phyloP scores from a whole-genome alignment of 2,329 filamentous ascomycete genomes.

The Trichoderma brevicompactum region DNA sequence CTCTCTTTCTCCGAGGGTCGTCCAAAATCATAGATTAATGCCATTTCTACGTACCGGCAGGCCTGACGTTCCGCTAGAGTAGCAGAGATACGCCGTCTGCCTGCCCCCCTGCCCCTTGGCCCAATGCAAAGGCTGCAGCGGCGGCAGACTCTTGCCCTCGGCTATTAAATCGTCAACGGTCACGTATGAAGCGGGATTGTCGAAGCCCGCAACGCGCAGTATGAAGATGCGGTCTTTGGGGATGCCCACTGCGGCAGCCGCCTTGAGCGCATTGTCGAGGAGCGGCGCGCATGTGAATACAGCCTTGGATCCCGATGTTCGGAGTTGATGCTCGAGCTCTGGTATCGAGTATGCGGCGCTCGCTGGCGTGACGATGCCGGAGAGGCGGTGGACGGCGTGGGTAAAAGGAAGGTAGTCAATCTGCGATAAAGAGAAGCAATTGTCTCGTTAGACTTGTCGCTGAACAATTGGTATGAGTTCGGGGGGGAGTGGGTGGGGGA shows the following conservation, averaged over 20 bases:
- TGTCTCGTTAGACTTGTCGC: not conserved
- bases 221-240: constrained; percentile 69
- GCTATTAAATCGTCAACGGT: constrained; percentile 69
- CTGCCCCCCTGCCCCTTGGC: constrained; percentile 66
- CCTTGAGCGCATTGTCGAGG: constrained; percentile 65
- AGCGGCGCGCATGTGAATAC: constrained; percentile 74
- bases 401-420: constrained; percentile 75
- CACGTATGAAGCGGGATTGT: constrained; percentile 58
- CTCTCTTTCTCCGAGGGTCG: not conserved
- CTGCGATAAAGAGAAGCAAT: constrained; percentile 43
- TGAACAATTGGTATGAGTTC: not conserved
- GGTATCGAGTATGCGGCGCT: constrained; percentile 73
- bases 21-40: not conserved
- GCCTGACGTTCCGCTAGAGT: constrained; percentile 79
- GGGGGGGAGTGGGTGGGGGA: not conserved
- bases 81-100: constrained; percentile 76
- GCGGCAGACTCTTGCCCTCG: constrained; percentile 59
- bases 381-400: constrained; percentile 74
- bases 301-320: constrained; percentile 68
- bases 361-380: constrained; percentile 74
- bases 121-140: constrained; percentile 63
- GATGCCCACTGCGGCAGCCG: constrained; percentile 66
- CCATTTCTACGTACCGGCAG: constrained; percentile 60
- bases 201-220: constrained; percentile 66
- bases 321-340: constrained; percentile 74